Base-by-base conservation (phyloP, 2,329 filamentous ascomycete species). In the Polytolypa hystricis region DNA sequence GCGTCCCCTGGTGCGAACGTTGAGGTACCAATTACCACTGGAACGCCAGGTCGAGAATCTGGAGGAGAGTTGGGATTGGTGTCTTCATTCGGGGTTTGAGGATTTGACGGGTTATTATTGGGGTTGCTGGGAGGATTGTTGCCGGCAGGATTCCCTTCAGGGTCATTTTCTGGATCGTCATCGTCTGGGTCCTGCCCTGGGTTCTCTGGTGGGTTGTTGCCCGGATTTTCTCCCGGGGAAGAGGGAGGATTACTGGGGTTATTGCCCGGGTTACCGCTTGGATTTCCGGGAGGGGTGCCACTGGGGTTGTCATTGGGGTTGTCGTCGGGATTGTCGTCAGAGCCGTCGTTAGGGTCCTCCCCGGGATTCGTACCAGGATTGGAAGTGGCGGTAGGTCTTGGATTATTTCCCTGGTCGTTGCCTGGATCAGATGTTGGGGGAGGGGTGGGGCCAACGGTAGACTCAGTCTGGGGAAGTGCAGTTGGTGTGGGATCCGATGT, bases 111-210 rank as follows among this genome's bases (percentile, higher is more conserved):
- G n/a, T n/a, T n/a, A n/a, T n/a, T 35, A 16, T 8, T 35, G 33
- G 9, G 21, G n/a, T 21, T 35, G 23, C 12, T 26, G 33, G 23
- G 33, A 35, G 16, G 33, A 29, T n/a, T n/a, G n/a, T n/a, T n/a
- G n/a, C n/a, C n/a, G n/a, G n/a, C n/a, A n/a, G n/a, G n/a, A n/a
- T n/a, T n/a, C n/a, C n/a, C n/a, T n/a, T n/a, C n/a, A n/a, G n/a
- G n/a, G n/a, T n/a, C n/a, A n/a, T n/a, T n/a, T n/a, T n/a, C n/a
- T n/a, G n/a, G n/a, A n/a, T n/a, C n/a, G n/a, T n/a, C n/a, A n/a
- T n/a, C n/a, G n/a, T n/a, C n/a, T n/a, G n/a, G n/a, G n/a, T n/a
- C n/a, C n/a, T n/a, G 7, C n/a, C 21, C 21, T 25, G 21, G n/a
- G 21, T n/a, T 25, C n/a, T 7, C 7, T 7, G 21, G 21, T 25